phyloP scores from a whole-genome alignment of 2,329 filamentous ascomycete genomes.

The Talaromyces funiculosus region DNA sequence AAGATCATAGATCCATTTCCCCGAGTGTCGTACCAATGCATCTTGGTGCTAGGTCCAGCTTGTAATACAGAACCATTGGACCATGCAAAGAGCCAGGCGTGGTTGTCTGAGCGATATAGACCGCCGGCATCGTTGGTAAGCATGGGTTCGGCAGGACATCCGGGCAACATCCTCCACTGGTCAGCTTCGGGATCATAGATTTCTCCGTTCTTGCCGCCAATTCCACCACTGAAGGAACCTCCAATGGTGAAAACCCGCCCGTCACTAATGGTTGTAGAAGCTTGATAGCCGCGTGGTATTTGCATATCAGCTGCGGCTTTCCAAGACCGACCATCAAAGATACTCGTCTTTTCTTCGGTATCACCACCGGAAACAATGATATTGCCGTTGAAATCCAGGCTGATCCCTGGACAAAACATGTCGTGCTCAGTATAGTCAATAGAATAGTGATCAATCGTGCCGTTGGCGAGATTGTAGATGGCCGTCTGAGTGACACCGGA shows the following conservation, averaged over 20 bases:
- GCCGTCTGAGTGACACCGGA: slow-evolving; percentile 14
- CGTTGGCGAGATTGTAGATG: slow-evolving; percentile 11
- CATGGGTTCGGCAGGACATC: slow-evolving; percentile 45
- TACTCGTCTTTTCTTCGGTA: slow-evolving; percentile 44
- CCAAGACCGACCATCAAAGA: slow-evolving; percentile 44
- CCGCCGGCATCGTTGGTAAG: slow-evolving; percentile 42
- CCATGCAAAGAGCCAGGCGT: slow-evolving; percentile 51
- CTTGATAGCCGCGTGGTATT: slow-evolving; percentile 50
- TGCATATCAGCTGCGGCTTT: slow-evolving; percentile 39
- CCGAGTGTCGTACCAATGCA: slow-evolving; percentile 53
- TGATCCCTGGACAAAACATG: slow-evolving; percentile 42
- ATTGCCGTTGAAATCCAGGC: slow-evolving; percentile 44
- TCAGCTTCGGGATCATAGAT: slow-evolving; percentile 45
- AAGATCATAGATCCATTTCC: slow-evolving; percentile 37
- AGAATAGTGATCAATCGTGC: slow-evolving; percentile 7
- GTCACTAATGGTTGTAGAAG: slow-evolving; percentile 46
- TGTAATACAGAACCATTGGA: slow-evolving; percentile 48
- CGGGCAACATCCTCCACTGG: slow-evolving; percentile 44
- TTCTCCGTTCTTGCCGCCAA: slow-evolving; percentile 52
- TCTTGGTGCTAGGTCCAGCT: slow-evolving; percentile 49
- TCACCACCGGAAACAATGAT: slow-evolving; percentile 53
- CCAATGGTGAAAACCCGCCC: slow-evolving; percentile 56
- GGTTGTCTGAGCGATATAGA: slow-evolving; percentile 47
- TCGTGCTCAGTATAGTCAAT: slow-evolving; percentile 15
- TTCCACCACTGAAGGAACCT: slow-evolving; percentile 50